A percentile compares a stretch with the other conserved stretches of the same genome.
These are phyloP conservation scores for Verticillium nubilum DNA, from an alignment of 2,329 filamentous ascomycete species.

Conservation along the genomic window DNA sequence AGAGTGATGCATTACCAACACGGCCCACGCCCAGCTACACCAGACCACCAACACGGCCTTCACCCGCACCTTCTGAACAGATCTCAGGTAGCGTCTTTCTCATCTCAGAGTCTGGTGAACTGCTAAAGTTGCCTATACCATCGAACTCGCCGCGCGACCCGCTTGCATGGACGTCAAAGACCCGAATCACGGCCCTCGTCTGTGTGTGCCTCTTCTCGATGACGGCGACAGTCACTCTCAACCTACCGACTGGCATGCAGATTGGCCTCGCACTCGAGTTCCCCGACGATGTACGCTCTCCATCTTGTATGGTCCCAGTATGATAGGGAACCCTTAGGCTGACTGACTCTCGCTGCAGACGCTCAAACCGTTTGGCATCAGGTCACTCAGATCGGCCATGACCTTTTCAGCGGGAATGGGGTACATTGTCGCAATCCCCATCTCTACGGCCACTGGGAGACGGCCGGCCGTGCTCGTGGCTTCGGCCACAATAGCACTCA, in stretches of 20 bases:
- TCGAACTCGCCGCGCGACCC: constrained; percentile 22
- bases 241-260: background rate
- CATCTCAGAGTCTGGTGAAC: constrained; percentile 23
- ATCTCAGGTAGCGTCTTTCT: constrained; percentile 22
- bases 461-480: constrained; percentile 25
- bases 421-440: constrained; percentile 28
- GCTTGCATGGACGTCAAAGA: constrained; percentile 19
- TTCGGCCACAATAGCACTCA: constrained; percentile 7
- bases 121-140: constrained; percentile 24
- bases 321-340: background rate
- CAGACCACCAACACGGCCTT: background rate
- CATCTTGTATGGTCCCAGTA: background rate
- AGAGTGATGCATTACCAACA: too few species aligned
- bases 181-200: constrained; percentile 9
- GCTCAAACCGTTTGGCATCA: background rate
- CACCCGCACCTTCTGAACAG: constrained; percentile 5
- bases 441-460: constrained; percentile 28
- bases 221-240: background rate
- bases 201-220: background rate
- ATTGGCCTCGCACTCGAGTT: background rate
- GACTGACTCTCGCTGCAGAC: background rate
- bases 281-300: background rate
- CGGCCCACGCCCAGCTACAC: too few species aligned
- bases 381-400: background rate
- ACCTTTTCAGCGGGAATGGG: background rate